Base-by-base conservation (phyloP, 1,284 basidiomycete species). In the Hortiboletus rubellus region DNA sequence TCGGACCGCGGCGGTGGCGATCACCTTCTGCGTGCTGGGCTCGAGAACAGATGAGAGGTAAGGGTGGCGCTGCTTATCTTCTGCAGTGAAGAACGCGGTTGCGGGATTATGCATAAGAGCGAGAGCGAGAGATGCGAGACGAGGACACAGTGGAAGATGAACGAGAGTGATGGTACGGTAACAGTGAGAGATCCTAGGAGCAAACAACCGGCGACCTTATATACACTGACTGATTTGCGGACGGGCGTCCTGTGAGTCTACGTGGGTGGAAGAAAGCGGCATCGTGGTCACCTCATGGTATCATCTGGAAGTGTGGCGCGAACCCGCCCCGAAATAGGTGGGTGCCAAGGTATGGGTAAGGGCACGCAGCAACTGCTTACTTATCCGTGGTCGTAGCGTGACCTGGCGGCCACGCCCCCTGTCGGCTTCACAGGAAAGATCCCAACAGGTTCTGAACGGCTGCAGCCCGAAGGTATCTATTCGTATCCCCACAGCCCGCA, bases 21-120 rank as follows among this genome's bases (percentile, higher is more conserved):
- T 71, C 60, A 71, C 70, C 50, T 71, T 71, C 41, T 71, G 72
- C 37, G 66, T 68, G 58, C 60, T 70, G 53, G 70, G 67, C 37
- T 71, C 71, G 57, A 71, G 72, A 60, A 71, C 69, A n/a, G 72
- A 73, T 43, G 69, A 73, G 52, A 71, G 70, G 71, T 71, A 74
- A 30, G 69, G 69, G 61, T 74, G 71, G 58, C 69, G 69, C 62
- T 74, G 72, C 63, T 74, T 74, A 68, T 71, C 72, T 71, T 71
- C 68, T 60, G 72, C 55, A 54, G 69, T 74, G 71, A 74, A 71
- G 60, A 74, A 72, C 6, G 71, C 57, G 58, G 68, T 60, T 49
- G 66, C 40, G 27, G 69, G 66, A 49, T 74, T 60, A 55, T 71
- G 71, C 69, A 71, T 71, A 24, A 37, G 65, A 45, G 53, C 43